Base-by-base conservation (phyloP, 2,329 filamentous ascomycete species). In the Penicillium crustosum region DNA sequence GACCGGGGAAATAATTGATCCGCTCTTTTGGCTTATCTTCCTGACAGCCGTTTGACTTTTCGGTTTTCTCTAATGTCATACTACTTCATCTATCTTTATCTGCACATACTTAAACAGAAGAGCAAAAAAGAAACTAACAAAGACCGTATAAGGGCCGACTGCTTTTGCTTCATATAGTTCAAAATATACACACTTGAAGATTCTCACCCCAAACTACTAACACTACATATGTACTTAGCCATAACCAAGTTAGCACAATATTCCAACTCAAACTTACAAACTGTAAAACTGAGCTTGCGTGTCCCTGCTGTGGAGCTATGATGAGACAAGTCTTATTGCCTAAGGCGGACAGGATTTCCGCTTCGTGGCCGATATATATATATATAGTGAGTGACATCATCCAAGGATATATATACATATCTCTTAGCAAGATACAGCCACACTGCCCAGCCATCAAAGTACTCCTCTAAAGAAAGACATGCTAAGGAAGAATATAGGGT, bases 1-100 rank as follows among this genome's bases (percentile, higher is more conserved):
- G 59, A 23, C 23, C 54, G 44, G 60, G 58, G 42, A 53, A 61
- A 62, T 53, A 41, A 38, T 62, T 62, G 58, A 58, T 62, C 60
- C 60, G 60, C 23, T 41, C 17, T 56, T 60, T 57, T 57, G 42
- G 53, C 53, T 56, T 56, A 56, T 56, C 53, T 42, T 49, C 31
- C 27, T 54, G 52, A 58, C 55, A 41, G 33, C 33, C 21, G 39
- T 49, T 31, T 9, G 4, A 38, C 27, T 29, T 10, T 3, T 29
- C 27, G 27, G 17, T 8, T 38, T 38, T 15, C 31, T 35, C 33
- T 4, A 17, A 8, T 36, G 17, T 21, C 38, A 39, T 19, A 10
- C 19, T 41, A 19, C 36, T 39, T 39, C 38, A 21, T 41, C 4
- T 21, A 39, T 21, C 38, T 41, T 21, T 41, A 12, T 41, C 38